These are phyloP conservation scores for Pythium folliculosum DNA, from an alignment of 352 stramenopile genomes.

Conservation along the genomic window DNA sequence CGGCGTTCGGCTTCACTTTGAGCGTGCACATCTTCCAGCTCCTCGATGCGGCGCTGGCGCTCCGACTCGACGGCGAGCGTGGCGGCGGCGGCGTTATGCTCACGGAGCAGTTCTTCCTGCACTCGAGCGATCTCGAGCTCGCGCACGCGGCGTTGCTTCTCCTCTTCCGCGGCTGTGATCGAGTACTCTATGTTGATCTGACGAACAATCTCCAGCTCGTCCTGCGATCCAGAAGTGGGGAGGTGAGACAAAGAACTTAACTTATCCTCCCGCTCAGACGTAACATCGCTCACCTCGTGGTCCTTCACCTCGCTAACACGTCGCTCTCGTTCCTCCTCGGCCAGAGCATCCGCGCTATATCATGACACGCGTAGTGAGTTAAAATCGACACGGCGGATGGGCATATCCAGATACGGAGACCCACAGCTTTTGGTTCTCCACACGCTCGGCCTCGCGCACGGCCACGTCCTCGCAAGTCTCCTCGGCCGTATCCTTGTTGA, in stretches of 20 bases:
- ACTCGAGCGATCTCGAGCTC: conserved; percentile 67
- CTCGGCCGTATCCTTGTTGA: conserved; percentile 35
- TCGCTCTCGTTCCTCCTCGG: conserved; percentile 58
- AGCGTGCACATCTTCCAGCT: conserved; percentile 31
- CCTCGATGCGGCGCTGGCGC: conserved; percentile 46
- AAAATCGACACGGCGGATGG: not conserved
- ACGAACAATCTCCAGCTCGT: conserved; percentile 64
- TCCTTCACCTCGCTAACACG: conserved; percentile 54
- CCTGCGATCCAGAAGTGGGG: conserved; percentile 10
- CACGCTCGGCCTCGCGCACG: conserved; percentile 39
- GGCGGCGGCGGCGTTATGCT: conserved; percentile 42
- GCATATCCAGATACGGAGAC: not conserved
- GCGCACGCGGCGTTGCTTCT: conserved; percentile 61
- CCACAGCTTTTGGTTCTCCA: conserved; percentile 53
- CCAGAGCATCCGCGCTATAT: conserved; percentile 47
- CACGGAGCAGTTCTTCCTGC: conserved; percentile 61
- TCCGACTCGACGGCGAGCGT: conserved; percentile 49
- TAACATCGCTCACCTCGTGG: conserved; percentile 32
- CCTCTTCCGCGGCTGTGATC: conserved; percentile 57
- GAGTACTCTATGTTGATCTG: conserved; percentile 78
- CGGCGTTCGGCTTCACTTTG: conserved; percentile 34
- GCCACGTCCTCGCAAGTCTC: conserved; percentile 41
- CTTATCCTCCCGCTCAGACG: too few species aligned
- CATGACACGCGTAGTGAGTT: not conserved
- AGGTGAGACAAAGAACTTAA: not conserved